Evolutionary conservation across 805 yeast species (phyloP).

Genomic region (Candida michaelii): DNA sequence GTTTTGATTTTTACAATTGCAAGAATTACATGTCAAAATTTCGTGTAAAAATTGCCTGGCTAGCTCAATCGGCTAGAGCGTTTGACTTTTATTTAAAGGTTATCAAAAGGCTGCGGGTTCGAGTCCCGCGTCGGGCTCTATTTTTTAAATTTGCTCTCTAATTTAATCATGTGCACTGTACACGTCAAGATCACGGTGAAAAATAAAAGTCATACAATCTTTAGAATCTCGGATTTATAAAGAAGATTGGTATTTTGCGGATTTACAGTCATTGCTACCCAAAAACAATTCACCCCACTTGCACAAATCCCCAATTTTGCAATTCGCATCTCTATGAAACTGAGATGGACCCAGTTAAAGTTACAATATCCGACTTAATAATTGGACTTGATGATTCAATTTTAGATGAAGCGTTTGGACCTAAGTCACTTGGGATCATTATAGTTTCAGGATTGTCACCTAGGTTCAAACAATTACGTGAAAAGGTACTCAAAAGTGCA

Average conservation of each 20-base stretch:
- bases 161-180: no score
- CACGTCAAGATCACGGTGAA: no score
- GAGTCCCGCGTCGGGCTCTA: constrained; percentile 19
- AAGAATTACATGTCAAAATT: no score
- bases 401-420: constrained; percentile 52
- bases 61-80: constrained; percentile 33
- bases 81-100: constrained; percentile 22
- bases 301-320: not conserved
- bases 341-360: constrained; percentile 27
- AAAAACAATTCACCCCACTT: no score
- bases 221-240: no score
- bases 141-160: constrained; percentile 5
- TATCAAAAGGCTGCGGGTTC: constrained; percentile 29
- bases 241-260: no score
- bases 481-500: constrained; percentile 43
- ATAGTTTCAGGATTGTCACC: constrained; percentile 45
- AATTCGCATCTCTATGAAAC: constrained; percentile 1
- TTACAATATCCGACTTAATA: constrained; percentile 28
- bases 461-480: constrained; percentile 37
- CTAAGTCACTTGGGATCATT: constrained; percentile 54
- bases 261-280: no score
- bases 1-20: not conserved
- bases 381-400: constrained; percentile 28
- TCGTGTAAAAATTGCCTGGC: constrained; percentile 21
- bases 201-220: no score